These are phyloP conservation scores for Fusarium sp. DNA, from an alignment of 2,329 filamentous ascomycete genomes.

Conservation along the genomic window DNA sequence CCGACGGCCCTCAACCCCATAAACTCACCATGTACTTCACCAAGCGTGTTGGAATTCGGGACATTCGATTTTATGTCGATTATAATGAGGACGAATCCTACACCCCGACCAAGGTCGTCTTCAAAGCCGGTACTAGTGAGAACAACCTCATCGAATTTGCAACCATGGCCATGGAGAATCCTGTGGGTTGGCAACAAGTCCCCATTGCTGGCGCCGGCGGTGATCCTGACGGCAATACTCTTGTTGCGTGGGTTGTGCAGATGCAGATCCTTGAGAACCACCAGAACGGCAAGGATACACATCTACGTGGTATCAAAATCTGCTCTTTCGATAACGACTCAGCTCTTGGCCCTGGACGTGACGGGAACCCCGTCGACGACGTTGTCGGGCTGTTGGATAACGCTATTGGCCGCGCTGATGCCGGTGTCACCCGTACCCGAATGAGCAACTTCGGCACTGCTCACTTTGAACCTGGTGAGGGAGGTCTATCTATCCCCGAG, in stretches of 20 bases:
- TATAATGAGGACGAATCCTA: slow-evolving; percentile 95
- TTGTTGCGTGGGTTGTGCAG: slow-evolving; percentile 90
- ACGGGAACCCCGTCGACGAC: slow-evolving; percentile 49
- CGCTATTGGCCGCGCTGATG: slow-evolving; percentile 20
- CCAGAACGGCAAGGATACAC: slow-evolving; percentile 99
- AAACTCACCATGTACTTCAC: slow-evolving; percentile 87
- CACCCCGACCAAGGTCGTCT: slow-evolving; percentile 91
- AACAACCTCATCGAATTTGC: slow-evolving; percentile 93
- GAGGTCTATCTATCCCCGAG: slow-evolving; percentile 53
- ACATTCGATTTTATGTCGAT: slow-evolving; percentile 87
- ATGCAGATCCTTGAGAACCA: slow-evolving; percentile 95
- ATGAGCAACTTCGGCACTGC: slow-evolving; percentile 47
- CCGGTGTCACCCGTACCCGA: slow-evolving; percentile 26
- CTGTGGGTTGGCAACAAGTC: slow-evolving; percentile 91
- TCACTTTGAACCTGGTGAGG: slow-evolving; percentile 50
- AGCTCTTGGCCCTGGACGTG: slow-evolving; percentile 54
- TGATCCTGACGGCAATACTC: slow-evolving; percentile 74
- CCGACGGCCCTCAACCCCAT: slow-evolving; percentile 86
- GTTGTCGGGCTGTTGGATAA: slow-evolving; percentile 45
- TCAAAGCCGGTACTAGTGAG: slow-evolving; percentile 88
- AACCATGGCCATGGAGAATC: slow-evolving; percentile 80
- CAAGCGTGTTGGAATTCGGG: slow-evolving; percentile 81
- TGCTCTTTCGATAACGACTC: slow-evolving; percentile 69
- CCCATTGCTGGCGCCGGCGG: slow-evolving; percentile 67
- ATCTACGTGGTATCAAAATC: slow-evolving; percentile 91